phyloP scores from a whole-genome alignment of 208 protist species.

The Entamoeba invadens region DNA sequence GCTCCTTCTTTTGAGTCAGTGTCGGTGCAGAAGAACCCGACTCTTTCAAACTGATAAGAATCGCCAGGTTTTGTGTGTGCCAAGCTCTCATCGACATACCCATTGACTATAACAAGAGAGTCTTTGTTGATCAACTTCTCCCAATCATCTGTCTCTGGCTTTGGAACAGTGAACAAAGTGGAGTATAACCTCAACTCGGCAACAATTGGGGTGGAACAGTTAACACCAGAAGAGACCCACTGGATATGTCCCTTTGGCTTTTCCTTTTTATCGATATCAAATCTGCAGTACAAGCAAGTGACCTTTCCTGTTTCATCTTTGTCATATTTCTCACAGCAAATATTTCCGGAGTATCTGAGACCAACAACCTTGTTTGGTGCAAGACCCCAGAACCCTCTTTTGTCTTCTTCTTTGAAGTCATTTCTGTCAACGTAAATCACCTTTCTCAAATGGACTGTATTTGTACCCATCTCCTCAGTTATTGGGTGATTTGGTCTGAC shows the following conservation, averaged over 20 bases:
- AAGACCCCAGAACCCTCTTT: neutral
- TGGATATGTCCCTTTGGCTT: constrained; percentile 30
- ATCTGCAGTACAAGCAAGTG: neutral
- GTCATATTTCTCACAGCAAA: constrained; percentile 11
- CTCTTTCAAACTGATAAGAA: constrained; percentile 66
- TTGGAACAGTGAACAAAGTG: neutral
- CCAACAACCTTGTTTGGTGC: neutral
- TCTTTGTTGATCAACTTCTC: neutral
- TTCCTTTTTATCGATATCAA: neutral
- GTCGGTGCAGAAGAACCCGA: constrained; percentile 57
- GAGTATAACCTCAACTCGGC: neutral
- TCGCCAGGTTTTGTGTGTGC: constrained; percentile 7
- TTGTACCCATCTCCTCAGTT: constrained; percentile 53
- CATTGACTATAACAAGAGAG: neutral
- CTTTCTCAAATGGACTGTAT: constrained; percentile 60
- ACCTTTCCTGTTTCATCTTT: constrained; percentile 15
- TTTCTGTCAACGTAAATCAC: constrained; percentile 81
- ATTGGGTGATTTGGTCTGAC: constrained; percentile 76
- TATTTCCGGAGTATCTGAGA: neutral
- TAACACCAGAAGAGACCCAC: constrained; percentile 13
- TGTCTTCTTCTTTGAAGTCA: constrained; percentile 64
- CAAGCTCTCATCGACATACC: neutral
- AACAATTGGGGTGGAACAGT: neutral
- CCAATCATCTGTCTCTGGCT: neutral
- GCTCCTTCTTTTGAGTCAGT: neutral